Conservation (phyloP, 73 alveolate species). For the Paramecium biaurelia region DNA sequence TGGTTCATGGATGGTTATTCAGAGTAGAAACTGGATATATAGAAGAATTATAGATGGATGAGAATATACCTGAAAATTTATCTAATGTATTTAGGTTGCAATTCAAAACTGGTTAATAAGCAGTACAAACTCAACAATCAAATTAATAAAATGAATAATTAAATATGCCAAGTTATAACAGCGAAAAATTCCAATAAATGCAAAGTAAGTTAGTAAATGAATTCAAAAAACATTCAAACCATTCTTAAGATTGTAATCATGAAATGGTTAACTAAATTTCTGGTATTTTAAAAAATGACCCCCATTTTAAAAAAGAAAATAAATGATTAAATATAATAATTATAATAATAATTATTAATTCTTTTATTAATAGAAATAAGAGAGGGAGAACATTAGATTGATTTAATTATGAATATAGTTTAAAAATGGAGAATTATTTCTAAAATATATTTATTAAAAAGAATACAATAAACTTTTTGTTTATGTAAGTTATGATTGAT, state of each 20-base stretch:
- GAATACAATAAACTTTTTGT: too few relatives aligned
- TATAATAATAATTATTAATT: background rate
- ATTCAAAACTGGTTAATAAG: background rate
- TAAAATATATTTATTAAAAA: too few relatives aligned
- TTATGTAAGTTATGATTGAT: too few relatives aligned
- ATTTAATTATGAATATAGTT: background rate
- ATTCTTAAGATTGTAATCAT: background rate
- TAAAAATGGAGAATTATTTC: too few relatives aligned
- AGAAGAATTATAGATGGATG: background rate
- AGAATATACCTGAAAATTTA: background rate
- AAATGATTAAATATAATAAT: background rate
- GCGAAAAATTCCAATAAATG: background rate
- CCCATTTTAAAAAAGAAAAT: background rate
- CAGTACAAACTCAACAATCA: background rate
- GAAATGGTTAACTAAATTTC: background rate
- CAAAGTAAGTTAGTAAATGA: background rate
- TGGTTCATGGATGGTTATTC: conserved; percentile 48
- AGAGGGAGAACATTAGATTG: background rate
- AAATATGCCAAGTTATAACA: background rate
- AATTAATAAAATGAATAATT: background rate
- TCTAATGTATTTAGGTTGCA: background rate
- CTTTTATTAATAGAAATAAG: background rate
- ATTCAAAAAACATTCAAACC: background rate
- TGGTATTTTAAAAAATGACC: background rate
- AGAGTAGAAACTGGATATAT: conserved; percentile 25